A percentile compares a stretch with the other conserved stretches of the same genome.
Evolutionary conservation across 2,329 filamentous ascomycete genomes (phyloP).

Genomic region (Colletotrichum eleusines): DNA sequence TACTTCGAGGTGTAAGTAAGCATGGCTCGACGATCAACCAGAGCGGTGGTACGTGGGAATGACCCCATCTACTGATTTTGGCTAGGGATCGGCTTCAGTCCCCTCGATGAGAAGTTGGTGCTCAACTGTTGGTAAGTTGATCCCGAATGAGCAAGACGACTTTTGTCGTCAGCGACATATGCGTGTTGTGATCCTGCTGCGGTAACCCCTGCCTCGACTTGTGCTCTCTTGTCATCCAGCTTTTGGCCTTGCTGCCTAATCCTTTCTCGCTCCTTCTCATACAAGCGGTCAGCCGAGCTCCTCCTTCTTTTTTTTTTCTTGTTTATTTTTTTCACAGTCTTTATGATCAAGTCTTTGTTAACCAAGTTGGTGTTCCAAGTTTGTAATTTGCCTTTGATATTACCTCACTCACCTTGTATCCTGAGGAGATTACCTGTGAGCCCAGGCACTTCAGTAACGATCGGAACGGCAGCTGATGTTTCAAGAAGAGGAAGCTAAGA

Average conservation of each 20-base stretch:
- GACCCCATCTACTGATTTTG: not conserved
- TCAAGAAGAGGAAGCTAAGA: not conserved
- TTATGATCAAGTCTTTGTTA: no score
- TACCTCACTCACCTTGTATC: no score
- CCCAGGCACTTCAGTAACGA: not conserved
- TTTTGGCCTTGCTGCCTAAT: not conserved
- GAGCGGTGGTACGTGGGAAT: not conserved
- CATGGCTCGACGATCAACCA: no score
- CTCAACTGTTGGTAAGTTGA: not conserved
- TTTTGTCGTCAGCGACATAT: no score
- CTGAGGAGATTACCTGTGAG: no score
- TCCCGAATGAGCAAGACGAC: not conserved
- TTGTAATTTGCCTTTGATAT: no score
- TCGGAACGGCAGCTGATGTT: not conserved
- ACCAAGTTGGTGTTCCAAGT: not conserved
- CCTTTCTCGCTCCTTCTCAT: not conserved
- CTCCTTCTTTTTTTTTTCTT: not conserved
- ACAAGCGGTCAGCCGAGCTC: not conserved
- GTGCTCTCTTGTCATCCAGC: not conserved
- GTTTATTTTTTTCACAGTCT: not conserved
- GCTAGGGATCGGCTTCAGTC: not conserved
- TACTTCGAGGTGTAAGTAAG: not conserved
- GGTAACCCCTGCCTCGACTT: not conserved
- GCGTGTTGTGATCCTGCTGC: no score
- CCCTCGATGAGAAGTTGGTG: no score